Evolutionary conservation across 2,329 filamentous ascomycete species (phyloP).

Genomic region (Pseudocercospora cruenta): DNA sequence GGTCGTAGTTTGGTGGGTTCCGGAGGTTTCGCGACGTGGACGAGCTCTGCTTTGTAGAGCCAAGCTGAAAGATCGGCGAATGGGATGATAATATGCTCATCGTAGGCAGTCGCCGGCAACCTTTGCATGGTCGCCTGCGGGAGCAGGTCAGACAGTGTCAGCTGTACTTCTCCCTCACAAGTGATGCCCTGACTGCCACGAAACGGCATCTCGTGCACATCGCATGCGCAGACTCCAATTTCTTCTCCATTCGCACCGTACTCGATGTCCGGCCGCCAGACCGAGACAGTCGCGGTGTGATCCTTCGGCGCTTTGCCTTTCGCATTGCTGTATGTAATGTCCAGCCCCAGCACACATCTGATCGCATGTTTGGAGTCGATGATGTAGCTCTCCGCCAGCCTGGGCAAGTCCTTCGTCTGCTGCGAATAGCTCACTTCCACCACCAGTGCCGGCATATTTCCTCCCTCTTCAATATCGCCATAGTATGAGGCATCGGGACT

Average conservation of each 20-base stretch:
- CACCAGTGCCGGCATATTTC: conserved; percentile 22
- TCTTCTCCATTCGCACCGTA: conserved; percentile 27
- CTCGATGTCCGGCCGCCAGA: conserved; percentile 37
- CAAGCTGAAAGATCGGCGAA: conserved; percentile 18
- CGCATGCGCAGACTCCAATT: conserved; percentile 24
- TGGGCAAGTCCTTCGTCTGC: conserved; percentile 33
- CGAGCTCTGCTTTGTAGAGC: conserved; percentile 8
- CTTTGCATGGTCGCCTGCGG: conserved; percentile 10
- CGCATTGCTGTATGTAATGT: conserved; percentile 36
- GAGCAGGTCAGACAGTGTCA: conserved; percentile 22
- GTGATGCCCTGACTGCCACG: conserved; percentile 9
- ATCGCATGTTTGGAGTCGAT: conserved; percentile 35
- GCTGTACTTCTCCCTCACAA: conserved; percentile 18
- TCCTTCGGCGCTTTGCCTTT: conserved; percentile 15
- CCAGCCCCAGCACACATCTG: conserved; percentile 39
- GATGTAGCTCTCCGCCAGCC: conserved; percentile 41
- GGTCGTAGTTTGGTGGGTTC: not conserved
- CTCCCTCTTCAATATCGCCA: not conserved
- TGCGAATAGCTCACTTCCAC: conserved; percentile 41
- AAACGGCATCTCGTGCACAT: conserved; percentile 17
- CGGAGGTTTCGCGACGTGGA: not conserved
- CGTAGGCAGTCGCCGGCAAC: conserved; percentile 4
- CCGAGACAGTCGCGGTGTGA: conserved; percentile 35
- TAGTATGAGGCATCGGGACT: conserved; percentile 22
- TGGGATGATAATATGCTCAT: conserved; percentile 22